phyloP scores from a whole-genome alignment of 108 stramenopile genomes.

The Stephanodiscus triporus region DNA sequence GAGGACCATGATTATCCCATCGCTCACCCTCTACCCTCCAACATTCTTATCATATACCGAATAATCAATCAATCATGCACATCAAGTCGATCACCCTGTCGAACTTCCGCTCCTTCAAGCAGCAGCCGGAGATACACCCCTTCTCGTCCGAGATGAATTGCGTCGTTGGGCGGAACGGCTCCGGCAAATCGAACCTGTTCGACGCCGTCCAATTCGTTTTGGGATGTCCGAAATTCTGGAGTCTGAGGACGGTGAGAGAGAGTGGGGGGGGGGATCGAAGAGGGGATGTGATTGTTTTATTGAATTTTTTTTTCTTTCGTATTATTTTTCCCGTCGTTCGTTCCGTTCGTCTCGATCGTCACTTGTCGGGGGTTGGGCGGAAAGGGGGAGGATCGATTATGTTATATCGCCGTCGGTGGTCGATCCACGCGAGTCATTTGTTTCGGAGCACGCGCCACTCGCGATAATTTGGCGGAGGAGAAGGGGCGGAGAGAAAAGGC shows the following conservation, averaged over 20 bases:
- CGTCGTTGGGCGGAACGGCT: constrained; percentile 95
- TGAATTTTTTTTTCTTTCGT: not conserved
- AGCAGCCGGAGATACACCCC: constrained; percentile 93
- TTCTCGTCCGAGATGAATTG: constrained; percentile 95
- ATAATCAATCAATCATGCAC: constrained; percentile 75
- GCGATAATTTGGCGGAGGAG: no score
- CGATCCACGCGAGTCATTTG: no score
- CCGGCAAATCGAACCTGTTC: constrained; percentile 97
- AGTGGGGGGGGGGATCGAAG: not conserved
- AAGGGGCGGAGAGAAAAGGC: not conserved
- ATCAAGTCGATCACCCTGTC: constrained; percentile 96
- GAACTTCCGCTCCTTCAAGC: constrained; percentile 96
- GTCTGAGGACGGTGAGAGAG: constrained; percentile 74
- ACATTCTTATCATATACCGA: no score
- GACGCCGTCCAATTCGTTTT: constrained; percentile 98
- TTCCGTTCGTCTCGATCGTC: not conserved
- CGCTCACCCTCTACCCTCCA: no score
- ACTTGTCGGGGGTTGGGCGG: no score
- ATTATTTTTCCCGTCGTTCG: not conserved
- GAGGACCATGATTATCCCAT: no score
- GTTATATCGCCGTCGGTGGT: not conserved
- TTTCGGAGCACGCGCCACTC: no score
- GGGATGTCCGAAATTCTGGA: constrained; percentile 87
- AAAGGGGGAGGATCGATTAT: no score
- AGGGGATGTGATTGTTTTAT: not conserved